Percentiles rank a stretch among this genome's conserved stretches.
Evolutionary conservation across 805 yeast genomes (phyloP).

Genomic region (Vanderwaltozyma verrucispora): DNA sequence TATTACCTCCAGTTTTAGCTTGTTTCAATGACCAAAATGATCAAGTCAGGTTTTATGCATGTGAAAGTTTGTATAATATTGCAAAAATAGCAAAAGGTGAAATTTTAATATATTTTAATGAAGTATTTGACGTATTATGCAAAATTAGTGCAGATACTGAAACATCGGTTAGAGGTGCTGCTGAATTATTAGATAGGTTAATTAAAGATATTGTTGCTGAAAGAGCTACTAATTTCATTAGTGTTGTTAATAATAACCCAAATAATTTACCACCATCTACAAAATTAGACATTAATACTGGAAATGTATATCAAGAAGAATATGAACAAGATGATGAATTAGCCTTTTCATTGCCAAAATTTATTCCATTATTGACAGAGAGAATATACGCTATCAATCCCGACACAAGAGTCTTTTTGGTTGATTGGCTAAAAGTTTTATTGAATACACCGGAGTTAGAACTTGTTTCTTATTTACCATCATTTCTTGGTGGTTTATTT

Average conservation of each 20-base stretch:
- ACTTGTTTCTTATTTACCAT: constrained; percentile 76
- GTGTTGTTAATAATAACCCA: constrained; percentile 48
- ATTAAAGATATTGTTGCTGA: constrained; percentile 93
- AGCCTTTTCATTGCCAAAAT: constrained; percentile 77
- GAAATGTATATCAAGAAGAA: constrained; percentile 50
- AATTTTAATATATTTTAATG: constrained; percentile 82
- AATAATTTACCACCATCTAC: constrained; percentile 34
- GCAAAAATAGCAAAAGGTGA: constrained; percentile 97
- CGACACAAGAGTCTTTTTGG: constrained; percentile 79
- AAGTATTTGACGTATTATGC: constrained; percentile 87
- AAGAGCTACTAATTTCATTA: constrained; percentile 79
- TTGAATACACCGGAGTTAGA: constrained; percentile 91
- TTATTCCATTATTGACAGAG: constrained; percentile 85
- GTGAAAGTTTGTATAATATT: constrained; percentile 89
- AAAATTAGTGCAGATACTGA: constrained; percentile 85
- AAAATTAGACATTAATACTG: constrained; percentile 40
- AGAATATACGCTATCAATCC: constrained; percentile 90
- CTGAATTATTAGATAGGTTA: constrained; percentile 81
- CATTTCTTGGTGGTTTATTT: constrained; percentile 71
- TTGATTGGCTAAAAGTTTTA: constrained; percentile 87
- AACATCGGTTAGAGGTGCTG: constrained; percentile 87
- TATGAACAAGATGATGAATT: constrained; percentile 38
- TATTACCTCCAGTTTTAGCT: constrained; percentile 86
- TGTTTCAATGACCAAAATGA: constrained; percentile 97
- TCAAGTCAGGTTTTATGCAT: constrained; percentile 93